Evolutionary conservation across 768 basidiomycete genomes (phyloP), one percentile per base, ranked within the genome.

Genomic region (Trametes cubensis): DNA sequence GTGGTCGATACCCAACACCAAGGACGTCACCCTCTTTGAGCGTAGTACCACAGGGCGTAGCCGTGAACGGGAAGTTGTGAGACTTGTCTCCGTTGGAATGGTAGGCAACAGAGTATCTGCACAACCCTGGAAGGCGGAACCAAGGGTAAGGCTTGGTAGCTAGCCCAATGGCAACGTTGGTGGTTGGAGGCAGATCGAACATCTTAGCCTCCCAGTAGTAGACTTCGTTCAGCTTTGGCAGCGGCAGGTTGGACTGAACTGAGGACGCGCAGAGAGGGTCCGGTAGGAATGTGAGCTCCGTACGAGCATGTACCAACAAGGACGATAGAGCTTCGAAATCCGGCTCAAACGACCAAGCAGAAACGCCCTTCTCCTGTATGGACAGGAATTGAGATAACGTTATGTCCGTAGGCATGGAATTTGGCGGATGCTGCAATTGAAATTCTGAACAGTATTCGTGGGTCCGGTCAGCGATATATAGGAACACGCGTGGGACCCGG

Each of bases 191-290:
- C 57, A 97, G 89, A 76, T 99, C 97, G 72, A 95, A 98, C 91
- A 98, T 92, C 79, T 99, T 99, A 64, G 94, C 91, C 73, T 99
- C 97, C 92, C 93, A 99, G 73, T 99, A 99, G 73, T 99, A 99
- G 14, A 98, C 95, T 74, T 98, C 97, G 77, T 99, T 99, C 52
- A 98, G 81, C 72, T 98, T 98, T 14, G 97, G 97, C 3, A 99
- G 79, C 2, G 97, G 97, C 11, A 99, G 81, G 73, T 98, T 99
- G 52, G 94, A 96, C 78, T 98, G 94, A 11, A 99, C 97, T 62
- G 85, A 93, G 14, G 96, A 95, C 2, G 93, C 90, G 20, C 94
- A 94, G 30, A 92, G 89, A 23, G 97, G 95, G 71, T 95, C 90
- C n/a, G 92, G 89, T 62, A 99, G 89, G 77, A 99, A 99, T 6